These are phyloP conservation scores for Dimocarpus longan DNA, from an alignment of 345 rosid genomes.

Conservation along the genomic window DNA sequence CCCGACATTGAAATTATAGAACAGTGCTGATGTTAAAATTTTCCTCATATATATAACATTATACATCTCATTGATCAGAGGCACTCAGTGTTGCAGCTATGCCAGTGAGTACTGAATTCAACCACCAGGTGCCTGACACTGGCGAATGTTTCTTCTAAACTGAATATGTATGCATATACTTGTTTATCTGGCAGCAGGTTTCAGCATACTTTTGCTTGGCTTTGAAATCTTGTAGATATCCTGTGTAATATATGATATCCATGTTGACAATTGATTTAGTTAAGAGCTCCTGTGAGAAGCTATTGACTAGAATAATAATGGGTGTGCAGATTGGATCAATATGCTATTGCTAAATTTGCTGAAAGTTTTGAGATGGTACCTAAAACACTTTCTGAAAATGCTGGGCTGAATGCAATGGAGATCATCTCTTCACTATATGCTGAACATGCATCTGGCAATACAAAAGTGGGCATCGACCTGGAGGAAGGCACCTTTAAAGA, in stretches of 20 bases:
- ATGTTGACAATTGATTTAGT: not conserved
- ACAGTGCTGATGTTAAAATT: not conserved
- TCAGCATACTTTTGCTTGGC: not conserved
- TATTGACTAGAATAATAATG: not conserved
- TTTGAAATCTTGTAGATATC: not conserved
- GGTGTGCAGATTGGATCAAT: constrained; percentile 85
- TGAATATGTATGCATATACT: not conserved
- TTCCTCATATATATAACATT: not conserved
- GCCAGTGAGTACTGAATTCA: not conserved
- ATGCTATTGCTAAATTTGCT: constrained; percentile 92
- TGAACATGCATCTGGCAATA: constrained; percentile 87
- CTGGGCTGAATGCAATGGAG: constrained; percentile 96
- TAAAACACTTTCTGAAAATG: constrained; percentile 87
- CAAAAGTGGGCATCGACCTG: constrained; percentile 88
- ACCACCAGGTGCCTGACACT: not conserved
- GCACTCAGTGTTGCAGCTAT: not conserved
- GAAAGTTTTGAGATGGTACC: constrained; percentile 99
- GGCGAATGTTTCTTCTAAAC: not conserved
- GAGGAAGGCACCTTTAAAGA: constrained; percentile 82
- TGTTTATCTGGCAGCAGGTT: not conserved
- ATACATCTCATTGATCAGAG: not conserved
- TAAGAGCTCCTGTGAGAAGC: not conserved
- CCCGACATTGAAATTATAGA: not conserved
- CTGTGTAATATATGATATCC: not conserved
- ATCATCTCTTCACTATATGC: constrained; percentile 88